phyloP scores from a whole-genome alignment of 495 filamentous ascomycete genomes.

The Penicillium paxilli region DNA sequence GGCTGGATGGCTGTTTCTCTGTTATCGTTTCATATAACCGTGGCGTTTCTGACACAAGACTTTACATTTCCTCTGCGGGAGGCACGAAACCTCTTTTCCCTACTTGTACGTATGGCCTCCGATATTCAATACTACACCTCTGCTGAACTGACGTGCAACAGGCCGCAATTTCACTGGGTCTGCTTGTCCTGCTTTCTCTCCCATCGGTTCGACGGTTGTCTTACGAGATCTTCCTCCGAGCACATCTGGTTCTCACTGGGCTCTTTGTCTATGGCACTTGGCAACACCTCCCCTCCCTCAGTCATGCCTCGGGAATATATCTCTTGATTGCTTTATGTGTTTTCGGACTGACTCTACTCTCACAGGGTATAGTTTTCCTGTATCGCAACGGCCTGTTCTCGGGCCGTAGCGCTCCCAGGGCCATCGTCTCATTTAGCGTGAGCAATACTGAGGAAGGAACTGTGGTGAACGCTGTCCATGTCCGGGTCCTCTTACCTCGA shows the following conservation, averaged over 20 bases:
- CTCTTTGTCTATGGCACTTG: constrained; percentile 27
- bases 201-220: constrained; percentile 20
- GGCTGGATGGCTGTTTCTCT: constrained; percentile 22
- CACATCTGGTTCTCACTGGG: constrained; percentile 26
- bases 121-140: neutral
- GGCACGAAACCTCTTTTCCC: neutral
- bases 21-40: constrained; percentile 18
- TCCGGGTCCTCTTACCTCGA: constrained; percentile 22
- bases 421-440: constrained; percentile 16
- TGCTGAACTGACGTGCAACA: neutral
- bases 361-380: constrained; percentile 16
- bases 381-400: constrained; percentile 30
- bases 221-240: constrained; percentile 36
- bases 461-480: constrained; percentile 11
- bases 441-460: constrained; percentile 6
- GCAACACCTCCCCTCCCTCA: constrained; percentile 18
- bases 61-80: neutral
- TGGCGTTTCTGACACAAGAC: neutral
- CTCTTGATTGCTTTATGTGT: constrained; percentile 24
- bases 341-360: constrained; percentile 19
- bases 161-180: constrained; percentile 8
- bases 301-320: constrained; percentile 16
- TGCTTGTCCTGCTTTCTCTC: constrained; percentile 21
- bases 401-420: constrained; percentile 15
- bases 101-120: neutral